These are phyloP conservation scores for Vaccinium vitisidaea DNA, from an alignment of 148 eudicot species.

Conservation along the genomic window DNA sequence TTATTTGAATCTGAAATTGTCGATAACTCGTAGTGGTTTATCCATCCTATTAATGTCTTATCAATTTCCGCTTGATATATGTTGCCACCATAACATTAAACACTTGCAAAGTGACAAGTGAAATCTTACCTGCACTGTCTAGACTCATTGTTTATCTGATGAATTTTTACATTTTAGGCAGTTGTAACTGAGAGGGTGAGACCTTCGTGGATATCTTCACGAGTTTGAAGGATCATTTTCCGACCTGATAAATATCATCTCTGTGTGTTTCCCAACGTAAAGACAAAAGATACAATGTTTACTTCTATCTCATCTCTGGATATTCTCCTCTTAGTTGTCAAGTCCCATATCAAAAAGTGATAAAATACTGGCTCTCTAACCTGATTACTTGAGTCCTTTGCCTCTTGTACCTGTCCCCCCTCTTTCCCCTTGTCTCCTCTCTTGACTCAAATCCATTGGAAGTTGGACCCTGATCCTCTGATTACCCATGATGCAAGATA, in stretches of 20 bases:
- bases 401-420: background rate
- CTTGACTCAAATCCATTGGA: background rate
- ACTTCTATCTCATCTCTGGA: background rate
- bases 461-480: slow-evolving; percentile 1
- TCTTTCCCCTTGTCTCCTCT: background rate
- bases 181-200: background rate
- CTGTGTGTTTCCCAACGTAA: background rate
- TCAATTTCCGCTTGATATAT: background rate
- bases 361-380: background rate
- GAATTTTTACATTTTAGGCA: background rate
- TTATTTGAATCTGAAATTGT: background rate
- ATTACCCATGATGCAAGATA: background rate
- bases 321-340: background rate
- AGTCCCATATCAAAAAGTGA: background rate
- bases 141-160: background rate
- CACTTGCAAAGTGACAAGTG: background rate
- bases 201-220: background rate
- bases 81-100: background rate
- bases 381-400: background rate
- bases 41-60: background rate
- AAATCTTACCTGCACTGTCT: background rate
- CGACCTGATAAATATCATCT: background rate
- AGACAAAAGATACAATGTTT: background rate
- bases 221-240: background rate
- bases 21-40: background rate